A percentile compares a stretch with the other conserved stretches of the same genome.
Conservation (phyloP, 2,329 filamentous ascomycete species). For the Pseudopyricularia cyperi region DNA sequence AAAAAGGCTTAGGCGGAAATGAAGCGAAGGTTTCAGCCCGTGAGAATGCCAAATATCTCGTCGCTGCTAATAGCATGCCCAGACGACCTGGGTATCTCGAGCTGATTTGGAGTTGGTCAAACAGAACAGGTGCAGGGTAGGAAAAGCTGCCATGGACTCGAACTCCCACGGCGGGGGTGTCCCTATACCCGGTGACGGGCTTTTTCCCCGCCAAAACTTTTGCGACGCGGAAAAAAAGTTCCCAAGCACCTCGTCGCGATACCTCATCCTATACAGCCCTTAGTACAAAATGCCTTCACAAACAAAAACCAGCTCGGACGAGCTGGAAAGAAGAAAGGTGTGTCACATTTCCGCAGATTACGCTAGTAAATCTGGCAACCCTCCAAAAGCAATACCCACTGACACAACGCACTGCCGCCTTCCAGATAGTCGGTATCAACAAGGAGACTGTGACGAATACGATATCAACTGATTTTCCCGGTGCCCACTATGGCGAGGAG, state of each 20-base stretch:
- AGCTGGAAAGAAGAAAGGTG: conserved; percentile 50
- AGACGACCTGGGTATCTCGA: too few relatives aligned
- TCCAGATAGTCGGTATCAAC: conserved; percentile 72
- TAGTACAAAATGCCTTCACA: conserved; percentile 10
- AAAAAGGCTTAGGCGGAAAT: too few relatives aligned
- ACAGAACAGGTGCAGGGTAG: background rate
- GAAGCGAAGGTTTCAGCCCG: too few relatives aligned
- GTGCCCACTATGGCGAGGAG: conserved; percentile 82
- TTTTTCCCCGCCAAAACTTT: conserved; percentile 1
- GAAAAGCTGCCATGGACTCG: background rate
- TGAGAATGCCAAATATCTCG: too few relatives aligned
- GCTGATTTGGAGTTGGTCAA: too few relatives aligned
- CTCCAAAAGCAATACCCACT: background rate
- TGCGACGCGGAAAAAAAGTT: conserved; percentile 1
- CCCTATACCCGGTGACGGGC: background rate
- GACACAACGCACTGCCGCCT: background rate
- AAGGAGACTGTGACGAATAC: conserved; percentile 84
- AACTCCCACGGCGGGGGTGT: background rate
- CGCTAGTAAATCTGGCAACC: background rate
- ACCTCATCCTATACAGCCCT: background rate
- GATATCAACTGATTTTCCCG: conserved; percentile 81
- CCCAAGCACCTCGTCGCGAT: background rate
- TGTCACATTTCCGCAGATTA: conserved; percentile 6
- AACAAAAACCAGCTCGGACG: conserved; percentile 36
- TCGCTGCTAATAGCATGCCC: too few relatives aligned